Percentiles rank a stretch among this genome's conserved stretches.
Evolutionary conservation across 139 green algal genomes (phyloP).

Genomic region (Coelastrella sp.): DNA sequence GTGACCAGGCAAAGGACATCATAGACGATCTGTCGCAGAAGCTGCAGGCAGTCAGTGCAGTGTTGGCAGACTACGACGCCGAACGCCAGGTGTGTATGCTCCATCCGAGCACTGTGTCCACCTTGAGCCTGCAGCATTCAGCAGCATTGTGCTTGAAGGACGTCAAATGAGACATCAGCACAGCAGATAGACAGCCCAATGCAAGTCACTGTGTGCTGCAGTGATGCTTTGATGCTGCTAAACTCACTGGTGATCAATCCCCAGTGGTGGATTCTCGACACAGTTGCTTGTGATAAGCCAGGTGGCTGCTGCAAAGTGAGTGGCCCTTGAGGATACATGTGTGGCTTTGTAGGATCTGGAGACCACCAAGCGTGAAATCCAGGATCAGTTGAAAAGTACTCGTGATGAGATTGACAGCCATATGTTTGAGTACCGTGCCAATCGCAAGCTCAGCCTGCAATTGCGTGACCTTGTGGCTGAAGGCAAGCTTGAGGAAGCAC

Average conservation of each 20-base stretch:
- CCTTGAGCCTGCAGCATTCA: not conserved
- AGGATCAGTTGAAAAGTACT: conserved; percentile 56
- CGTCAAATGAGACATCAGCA: not conserved
- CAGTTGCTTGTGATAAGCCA: not conserved
- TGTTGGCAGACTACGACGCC: conserved; percentile 14
- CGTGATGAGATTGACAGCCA: conserved; percentile 49
- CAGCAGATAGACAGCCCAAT: too few species aligned
- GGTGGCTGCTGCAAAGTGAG: too few species aligned
- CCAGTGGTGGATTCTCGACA: not conserved
- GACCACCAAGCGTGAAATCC: conserved; percentile 48
- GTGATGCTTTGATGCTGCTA: too few species aligned
- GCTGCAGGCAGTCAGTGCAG: conserved; percentile 34
- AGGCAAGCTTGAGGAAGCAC: conserved; percentile 58
- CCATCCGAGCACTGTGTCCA: not conserved
- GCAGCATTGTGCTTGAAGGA: not conserved
- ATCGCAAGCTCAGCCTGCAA: conserved; percentile 65
- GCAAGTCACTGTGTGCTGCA: too few species aligned
- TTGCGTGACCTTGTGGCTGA: conserved; percentile 67
- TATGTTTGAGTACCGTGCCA: conserved; percentile 72
- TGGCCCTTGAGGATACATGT: not conserved
- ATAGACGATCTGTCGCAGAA: conserved; percentile 55
- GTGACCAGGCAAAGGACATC: conserved; percentile 59
- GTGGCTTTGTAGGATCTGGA: conserved; percentile 39
- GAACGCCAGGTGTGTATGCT: conserved; percentile 28
- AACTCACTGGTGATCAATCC: not conserved